Evolutionary conservation across 2,329 filamentous ascomycete genomes (phyloP).

Genomic region (Pseudodiploospora longispora): DNA sequence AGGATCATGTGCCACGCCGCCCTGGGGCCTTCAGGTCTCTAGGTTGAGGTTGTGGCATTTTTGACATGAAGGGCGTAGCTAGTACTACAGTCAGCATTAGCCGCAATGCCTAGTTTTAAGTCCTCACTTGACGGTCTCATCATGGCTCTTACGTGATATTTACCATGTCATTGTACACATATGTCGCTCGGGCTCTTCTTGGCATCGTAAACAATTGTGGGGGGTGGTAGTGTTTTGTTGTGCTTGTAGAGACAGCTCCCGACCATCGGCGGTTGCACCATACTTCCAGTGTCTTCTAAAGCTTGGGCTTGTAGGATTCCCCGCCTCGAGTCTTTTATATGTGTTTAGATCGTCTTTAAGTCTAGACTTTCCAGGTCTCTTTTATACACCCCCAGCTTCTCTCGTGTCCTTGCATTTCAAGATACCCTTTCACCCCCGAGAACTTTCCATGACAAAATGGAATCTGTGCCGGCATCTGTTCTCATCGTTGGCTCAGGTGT

Average conservation of each 20-base stretch:
- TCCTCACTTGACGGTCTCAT: conserved; percentile 3
- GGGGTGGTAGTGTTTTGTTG: neutral
- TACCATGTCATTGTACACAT: conserved; percentile 3
- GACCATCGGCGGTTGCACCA: conserved; percentile 1
- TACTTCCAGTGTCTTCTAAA: neutral
- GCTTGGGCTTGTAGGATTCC: neutral
- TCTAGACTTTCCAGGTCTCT: no score
- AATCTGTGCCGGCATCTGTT: conserved; percentile 38
- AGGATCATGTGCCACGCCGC: conserved; percentile 3
- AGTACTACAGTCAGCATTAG: conserved; percentile 10
- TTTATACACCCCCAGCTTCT: no score
- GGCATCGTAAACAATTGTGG: neutral
- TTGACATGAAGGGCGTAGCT: neutral
- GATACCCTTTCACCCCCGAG: no score
- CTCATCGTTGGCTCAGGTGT: conserved; percentile 63
- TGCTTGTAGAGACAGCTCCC: neutral
- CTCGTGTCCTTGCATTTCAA: no score
- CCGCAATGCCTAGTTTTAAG: conserved; percentile 7
- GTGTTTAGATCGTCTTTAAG: no score
- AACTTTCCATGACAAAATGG: conserved; percentile 15
- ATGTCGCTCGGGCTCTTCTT: neutral
- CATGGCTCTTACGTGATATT: neutral
- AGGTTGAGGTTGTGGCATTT: no score
- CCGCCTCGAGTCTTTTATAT: neutral
- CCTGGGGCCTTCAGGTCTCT: no score